Conservation (phyloP, 2,329 filamentous ascomycete genomes). For the Talaromyces sp. region DNA sequence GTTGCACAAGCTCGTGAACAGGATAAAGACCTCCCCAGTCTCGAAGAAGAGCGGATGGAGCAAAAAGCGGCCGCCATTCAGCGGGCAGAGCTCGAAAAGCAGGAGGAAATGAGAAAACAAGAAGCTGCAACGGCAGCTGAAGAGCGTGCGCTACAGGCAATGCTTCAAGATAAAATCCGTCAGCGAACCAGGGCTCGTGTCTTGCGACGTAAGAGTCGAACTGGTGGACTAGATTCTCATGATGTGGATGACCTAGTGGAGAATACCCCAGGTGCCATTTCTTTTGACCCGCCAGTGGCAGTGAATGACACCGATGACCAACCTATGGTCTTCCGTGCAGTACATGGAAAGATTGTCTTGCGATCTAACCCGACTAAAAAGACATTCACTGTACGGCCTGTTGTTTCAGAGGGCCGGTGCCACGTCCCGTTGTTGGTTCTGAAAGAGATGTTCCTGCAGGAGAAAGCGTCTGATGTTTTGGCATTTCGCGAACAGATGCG, state of each 20-base stretch:
- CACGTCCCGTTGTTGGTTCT: constrained; percentile 68
- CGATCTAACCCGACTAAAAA: constrained; percentile 67
- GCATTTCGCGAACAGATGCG: constrained; percentile 77
- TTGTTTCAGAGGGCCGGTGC: constrained; percentile 58
- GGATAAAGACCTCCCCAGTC: constrained; percentile 75
- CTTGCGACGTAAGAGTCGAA: constrained; percentile 43
- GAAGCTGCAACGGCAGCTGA: constrained; percentile 46
- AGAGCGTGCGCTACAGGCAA: constrained; percentile 42
- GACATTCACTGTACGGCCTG: constrained; percentile 69
- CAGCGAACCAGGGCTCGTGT: constrained; percentile 44
- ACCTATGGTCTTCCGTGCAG: constrained; percentile 67
- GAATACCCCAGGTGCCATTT: constrained; percentile 41
- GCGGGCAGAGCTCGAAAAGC: constrained; percentile 52
- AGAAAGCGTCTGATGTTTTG: constrained; percentile 59
- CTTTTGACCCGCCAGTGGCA: constrained; percentile 51
- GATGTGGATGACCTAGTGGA: constrained; percentile 32
- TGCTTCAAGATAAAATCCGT: constrained; percentile 43
- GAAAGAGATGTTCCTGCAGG: constrained; percentile 68
- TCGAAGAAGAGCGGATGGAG: constrained; percentile 84
- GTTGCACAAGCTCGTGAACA: constrained; percentile 76
- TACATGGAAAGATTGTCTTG: constrained; percentile 69
- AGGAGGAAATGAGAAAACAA: constrained; percentile 52
- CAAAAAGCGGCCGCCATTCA: constrained; percentile 73
- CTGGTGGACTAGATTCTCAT: constrained; percentile 33
- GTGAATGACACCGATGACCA: constrained; percentile 67